Conservation (phyloP, 345 rosid genomes). For the Brassica incana region DNA sequence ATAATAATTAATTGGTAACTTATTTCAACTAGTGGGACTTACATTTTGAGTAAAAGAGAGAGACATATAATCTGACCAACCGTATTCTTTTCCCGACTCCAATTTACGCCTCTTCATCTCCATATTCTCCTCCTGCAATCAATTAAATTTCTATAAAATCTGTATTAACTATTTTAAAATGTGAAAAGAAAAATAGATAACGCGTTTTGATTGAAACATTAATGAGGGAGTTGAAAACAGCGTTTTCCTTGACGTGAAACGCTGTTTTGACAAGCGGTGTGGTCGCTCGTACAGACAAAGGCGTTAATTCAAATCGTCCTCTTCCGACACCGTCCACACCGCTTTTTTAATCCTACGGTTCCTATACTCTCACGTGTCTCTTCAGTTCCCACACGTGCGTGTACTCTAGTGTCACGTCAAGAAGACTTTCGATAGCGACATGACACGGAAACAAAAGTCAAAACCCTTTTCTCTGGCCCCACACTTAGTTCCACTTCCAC, state of each 20-base stretch:
- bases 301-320: slow-evolving; percentile 47
- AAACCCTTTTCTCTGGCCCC: slow-evolving; percentile 33
- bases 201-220: slow-evolving; percentile 23
- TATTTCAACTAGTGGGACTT: slow-evolving; percentile 26
- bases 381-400: slow-evolving; percentile 37
- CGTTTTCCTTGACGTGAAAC: slow-evolving; percentile 32
- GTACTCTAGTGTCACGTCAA: slow-evolving; percentile 47
- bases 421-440: slow-evolving; percentile 36
- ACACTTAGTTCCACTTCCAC: neutral
- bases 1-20: neutral
- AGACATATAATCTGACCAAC: slow-evolving; percentile 84
- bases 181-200: neutral
- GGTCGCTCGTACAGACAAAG: slow-evolving; percentile 39
- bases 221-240: slow-evolving; percentile 18
- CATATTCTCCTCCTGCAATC: slow-evolving; percentile 80
- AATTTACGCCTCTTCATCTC: slow-evolving; percentile 68
- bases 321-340: slow-evolving; percentile 46
- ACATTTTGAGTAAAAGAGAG: slow-evolving; percentile 92
- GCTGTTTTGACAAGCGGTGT: slow-evolving; percentile 29
- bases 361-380: slow-evolving; percentile 27
- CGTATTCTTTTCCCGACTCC: slow-evolving; percentile 47
- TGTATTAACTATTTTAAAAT: neutral
- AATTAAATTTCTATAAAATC: neutral
- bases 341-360: slow-evolving; percentile 44
- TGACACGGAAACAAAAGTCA: slow-evolving; percentile 46